A percentile compares a stretch with the other conserved stretches of the same genome.
These are phyloP conservation scores for Papiliotrema flavescens DNA, from an alignment of 1,284 basidiomycete genomes.

Conservation along the genomic window DNA sequence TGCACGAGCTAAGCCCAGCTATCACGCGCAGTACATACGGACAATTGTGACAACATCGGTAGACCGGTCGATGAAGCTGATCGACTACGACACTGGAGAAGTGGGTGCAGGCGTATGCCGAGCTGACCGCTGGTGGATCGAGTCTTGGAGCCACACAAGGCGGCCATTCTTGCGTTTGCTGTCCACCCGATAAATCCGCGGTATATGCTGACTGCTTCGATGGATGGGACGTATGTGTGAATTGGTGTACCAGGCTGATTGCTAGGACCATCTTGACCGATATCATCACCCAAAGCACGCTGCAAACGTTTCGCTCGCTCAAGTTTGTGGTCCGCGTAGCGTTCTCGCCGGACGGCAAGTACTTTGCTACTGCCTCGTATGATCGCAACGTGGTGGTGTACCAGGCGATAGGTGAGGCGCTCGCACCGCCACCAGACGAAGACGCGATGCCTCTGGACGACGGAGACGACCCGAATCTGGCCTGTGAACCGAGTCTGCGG, in stretches of 20 bases:
- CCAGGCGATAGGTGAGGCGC: slow-evolving; percentile 12
- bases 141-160: slow-evolving; percentile 40
- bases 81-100: slow-evolving; percentile 73
- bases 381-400: slow-evolving; percentile 45
- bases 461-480: slow-evolving; percentile 32
- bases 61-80: slow-evolving; percentile 71
- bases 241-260: not conserved
- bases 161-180: slow-evolving; percentile 44
- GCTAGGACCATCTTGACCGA: slow-evolving; percentile 38
- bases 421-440: slow-evolving; percentile 2
- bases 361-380: slow-evolving; percentile 46
- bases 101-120: slow-evolving; percentile 17
- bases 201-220: slow-evolving; percentile 43
- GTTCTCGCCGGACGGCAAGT: slow-evolving; percentile 40
- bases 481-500: slow-evolving; percentile 34
- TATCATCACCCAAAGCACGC: slow-evolving; percentile 30
- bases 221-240: slow-evolving; percentile 46
- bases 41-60: slow-evolving; percentile 73
- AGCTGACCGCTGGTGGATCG: slow-evolving; percentile 28
- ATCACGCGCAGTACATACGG: slow-evolving; percentile 15
- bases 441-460: slow-evolving; percentile 32
- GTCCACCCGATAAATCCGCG: slow-evolving; percentile 41
- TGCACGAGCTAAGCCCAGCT: slow-evolving; percentile 13
- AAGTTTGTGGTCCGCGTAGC: slow-evolving; percentile 47
- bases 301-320: slow-evolving; percentile 41